A percentile compares a stretch with the other conserved stretches of the same genome.
These are phyloP conservation scores for Lophium mytilinum DNA, from an alignment of 495 filamentous ascomycete genomes.

Conservation along the genomic window DNA sequence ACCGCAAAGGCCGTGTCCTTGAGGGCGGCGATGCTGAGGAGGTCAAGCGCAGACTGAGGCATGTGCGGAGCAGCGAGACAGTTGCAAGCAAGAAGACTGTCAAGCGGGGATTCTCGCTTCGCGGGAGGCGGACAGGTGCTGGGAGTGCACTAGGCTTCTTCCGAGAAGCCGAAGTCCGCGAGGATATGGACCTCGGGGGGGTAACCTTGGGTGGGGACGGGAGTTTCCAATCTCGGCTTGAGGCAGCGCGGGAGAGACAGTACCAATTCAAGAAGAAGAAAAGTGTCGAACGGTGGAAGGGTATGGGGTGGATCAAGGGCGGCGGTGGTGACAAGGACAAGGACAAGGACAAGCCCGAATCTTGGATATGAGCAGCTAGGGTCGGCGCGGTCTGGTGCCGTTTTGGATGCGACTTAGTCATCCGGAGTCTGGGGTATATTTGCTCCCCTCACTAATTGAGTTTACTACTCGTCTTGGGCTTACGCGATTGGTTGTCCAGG, in stretches of 20 bases:
- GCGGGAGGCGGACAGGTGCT: conserved; percentile 5
- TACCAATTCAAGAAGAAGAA: conserved; percentile 14
- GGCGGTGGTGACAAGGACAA: not conserved
- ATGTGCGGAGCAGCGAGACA: conserved; percentile 19
- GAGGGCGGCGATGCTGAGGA: conserved; percentile 16
- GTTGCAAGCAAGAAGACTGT: conserved; percentile 9
- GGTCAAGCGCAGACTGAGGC: conserved; percentile 12
- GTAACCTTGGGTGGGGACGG: conserved; percentile 6
- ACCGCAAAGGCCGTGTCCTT: conserved; percentile 27
- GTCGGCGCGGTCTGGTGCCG: too few species aligned
- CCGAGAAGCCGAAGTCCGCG: conserved; percentile 20
- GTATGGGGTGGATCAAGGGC: conserved; percentile 19
- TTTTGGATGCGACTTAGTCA: too few species aligned
- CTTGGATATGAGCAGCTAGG: too few species aligned
- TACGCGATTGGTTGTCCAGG: too few species aligned
- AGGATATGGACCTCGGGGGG: conserved; percentile 19
- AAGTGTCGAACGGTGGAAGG: conserved; percentile 22
- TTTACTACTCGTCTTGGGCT: too few species aligned
- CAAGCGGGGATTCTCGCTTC: conserved; percentile 7
- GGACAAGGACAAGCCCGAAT: too few species aligned
- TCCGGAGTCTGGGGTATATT: too few species aligned
- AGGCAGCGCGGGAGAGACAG: conserved; percentile 17
- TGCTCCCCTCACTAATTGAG: too few species aligned
- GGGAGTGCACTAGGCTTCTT: conserved; percentile 18
- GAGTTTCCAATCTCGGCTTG: conserved; percentile 12